A percentile compares a stretch with the other conserved stretches of the same genome.
These are phyloP conservation scores for Penicillium sp. DNA, from an alignment of 2,329 filamentous ascomycete genomes.

Conservation along the genomic window DNA sequence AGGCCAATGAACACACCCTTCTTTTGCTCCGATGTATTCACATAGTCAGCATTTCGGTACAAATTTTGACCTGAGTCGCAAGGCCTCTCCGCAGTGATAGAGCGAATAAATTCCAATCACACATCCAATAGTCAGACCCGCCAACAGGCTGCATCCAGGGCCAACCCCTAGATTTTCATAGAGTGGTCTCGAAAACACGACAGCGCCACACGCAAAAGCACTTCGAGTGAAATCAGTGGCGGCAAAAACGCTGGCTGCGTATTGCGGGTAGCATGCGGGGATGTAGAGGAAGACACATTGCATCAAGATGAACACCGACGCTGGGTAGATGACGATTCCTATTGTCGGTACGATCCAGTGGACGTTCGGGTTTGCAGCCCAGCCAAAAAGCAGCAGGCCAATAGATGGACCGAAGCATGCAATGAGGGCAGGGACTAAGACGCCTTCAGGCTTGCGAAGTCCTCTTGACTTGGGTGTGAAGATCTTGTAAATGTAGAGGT, in stretches of 20 bases:
- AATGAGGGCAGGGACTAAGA: constrained; percentile 46
- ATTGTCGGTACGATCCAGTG: constrained; percentile 31
- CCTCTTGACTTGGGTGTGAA: constrained; percentile 46
- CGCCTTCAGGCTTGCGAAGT: constrained; percentile 44
- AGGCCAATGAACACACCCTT: not conserved
- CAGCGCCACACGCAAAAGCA: constrained; percentile 26
- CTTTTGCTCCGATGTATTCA: not conserved
- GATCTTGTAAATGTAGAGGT: constrained; percentile 44
- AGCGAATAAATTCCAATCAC: constrained; percentile 16
- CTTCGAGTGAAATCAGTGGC: constrained; percentile 28
- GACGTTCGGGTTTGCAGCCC: constrained; percentile 12
- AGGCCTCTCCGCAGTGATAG: constrained; percentile 10
- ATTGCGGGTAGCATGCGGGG: constrained; percentile 19
- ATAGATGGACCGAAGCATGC: constrained; percentile 47
- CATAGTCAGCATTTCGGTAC: constrained; percentile 4
- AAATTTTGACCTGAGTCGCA: constrained; percentile 8
- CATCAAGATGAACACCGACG: constrained; percentile 31
- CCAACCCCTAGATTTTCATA: constrained; percentile 24
- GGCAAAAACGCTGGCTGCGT: constrained; percentile 27
- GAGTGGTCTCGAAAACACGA: constrained; percentile 27
- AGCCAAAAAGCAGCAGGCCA: constrained; percentile 48
- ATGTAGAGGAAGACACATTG: constrained; percentile 36
- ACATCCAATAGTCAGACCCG: constrained; percentile 25
- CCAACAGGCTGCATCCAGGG: constrained; percentile 25
- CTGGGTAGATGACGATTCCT: constrained; percentile 33